phyloP scores from a whole-genome alignment of 2,329 filamentous ascomycete genomes.

The Cladosporium velox region DNA sequence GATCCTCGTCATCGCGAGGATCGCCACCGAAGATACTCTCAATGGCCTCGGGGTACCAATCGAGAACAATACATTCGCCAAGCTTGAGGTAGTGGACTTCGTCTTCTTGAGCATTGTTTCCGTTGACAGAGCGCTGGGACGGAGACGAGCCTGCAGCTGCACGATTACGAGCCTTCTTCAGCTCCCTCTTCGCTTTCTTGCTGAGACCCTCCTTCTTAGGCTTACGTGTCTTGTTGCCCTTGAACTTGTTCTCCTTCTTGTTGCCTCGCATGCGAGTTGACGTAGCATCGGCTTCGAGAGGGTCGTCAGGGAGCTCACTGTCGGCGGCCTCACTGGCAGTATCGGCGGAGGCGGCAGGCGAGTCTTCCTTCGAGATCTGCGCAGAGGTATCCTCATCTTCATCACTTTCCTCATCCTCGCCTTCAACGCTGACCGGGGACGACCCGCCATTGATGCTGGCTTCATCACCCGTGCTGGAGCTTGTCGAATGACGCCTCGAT shows the following conservation, averaged over 20 bases:
- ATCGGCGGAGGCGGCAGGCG: neutral
- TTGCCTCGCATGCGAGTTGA: slow-evolving; percentile 20
- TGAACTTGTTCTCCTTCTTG: slow-evolving; percentile 28
- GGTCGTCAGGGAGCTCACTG: slow-evolving; percentile 26
- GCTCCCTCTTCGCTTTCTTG: slow-evolving; percentile 25
- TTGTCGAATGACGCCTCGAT: slow-evolving; percentile 29
- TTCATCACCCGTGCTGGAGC: slow-evolving; percentile 32
- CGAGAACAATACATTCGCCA: slow-evolving; percentile 81
- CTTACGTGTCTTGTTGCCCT: slow-evolving; percentile 22
- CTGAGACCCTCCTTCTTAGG: slow-evolving; percentile 18
- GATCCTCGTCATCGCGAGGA: slow-evolving; percentile 47
- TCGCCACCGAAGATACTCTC: slow-evolving; percentile 66
- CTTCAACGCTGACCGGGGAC: slow-evolving; percentile 30
- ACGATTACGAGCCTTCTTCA: slow-evolving; percentile 13
- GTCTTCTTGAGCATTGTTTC: slow-evolving; percentile 24
- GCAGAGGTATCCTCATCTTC: slow-evolving; percentile 22
- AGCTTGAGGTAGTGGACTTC: slow-evolving; percentile 60
- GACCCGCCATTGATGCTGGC: slow-evolving; percentile 26
- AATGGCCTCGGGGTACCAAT: slow-evolving; percentile 74
- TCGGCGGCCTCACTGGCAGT: slow-evolving; percentile 19
- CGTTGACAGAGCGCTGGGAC: slow-evolving; percentile 11
- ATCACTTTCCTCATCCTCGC: slow-evolving; percentile 29
- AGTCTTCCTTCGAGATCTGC: slow-evolving; percentile 10
- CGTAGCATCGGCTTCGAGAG: slow-evolving; percentile 11
- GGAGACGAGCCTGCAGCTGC: slow-evolving; percentile 2